Base-by-base conservation (phyloP, 208 protist species). In the Crithidia fasciculata region DNA sequence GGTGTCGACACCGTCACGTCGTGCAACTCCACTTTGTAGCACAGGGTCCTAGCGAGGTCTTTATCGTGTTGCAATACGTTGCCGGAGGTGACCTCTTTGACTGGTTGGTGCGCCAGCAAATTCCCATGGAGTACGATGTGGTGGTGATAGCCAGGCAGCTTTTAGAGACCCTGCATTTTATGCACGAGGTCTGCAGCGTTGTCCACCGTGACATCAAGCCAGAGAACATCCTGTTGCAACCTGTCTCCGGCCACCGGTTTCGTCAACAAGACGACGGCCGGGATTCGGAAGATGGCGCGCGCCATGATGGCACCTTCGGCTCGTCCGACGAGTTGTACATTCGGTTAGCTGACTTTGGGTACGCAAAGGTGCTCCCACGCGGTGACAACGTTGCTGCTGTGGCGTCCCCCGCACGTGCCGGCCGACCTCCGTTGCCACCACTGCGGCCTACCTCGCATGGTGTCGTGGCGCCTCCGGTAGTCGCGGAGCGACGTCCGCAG, bases 121-220 rank as follows among this genome's bases (percentile, higher is more conserved):
- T 77, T 13, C 80, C 80, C 18, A 81, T 78, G 37, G 86, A 89
- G 69, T 59, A 77, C 43, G 86, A 91, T 18, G 86, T 88, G 4
- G 74, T 69, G 6, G 72, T 74, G 65, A 80, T 85, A 44, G 81
- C 81, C 16, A 73, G 74, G 5, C 81, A 85, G 54, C 81, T 85
- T n/a, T 69, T 88, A 8, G 60, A 74, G 18, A 82, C 80, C 16
- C 73, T 91, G 36, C 60, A 83, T 39, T 84, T 77, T 54, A 80
- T 91, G 72, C 84, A 88, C 72, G 78, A 87, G 39, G 73, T 74
- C 9, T 81, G 83, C 67, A 80, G 81, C 13, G 73, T 86, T 36
- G 83, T 99, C 13, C 98, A 99, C 80, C 89, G 98, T 19, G 98
- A 98, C 76, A 98, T 98, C 65, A 98, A 98, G 63, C 96, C 95